A percentile compares a stretch with the other conserved stretches of the same genome.
Conservation (phyloP, 495 filamentous ascomycete species). For the Penicillium desertorum region DNA sequence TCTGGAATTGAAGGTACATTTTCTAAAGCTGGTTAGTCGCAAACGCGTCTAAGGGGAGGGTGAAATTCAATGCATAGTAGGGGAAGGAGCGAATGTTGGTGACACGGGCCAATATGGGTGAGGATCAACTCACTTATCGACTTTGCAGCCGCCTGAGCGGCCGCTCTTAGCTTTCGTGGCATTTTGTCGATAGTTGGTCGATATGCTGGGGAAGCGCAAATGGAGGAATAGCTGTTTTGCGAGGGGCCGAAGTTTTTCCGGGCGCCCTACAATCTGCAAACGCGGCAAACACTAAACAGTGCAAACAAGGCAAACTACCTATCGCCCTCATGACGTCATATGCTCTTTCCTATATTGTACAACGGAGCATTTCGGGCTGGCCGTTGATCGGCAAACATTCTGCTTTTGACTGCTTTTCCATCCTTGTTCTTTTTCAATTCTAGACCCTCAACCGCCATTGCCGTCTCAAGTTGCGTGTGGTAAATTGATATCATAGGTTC, state of each 20-base stretch:
- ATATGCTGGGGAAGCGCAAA: slow-evolving; percentile 18
- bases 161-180: slow-evolving; percentile 50
- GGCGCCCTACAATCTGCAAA: neutral
- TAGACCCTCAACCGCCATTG: slow-evolving; percentile 19
- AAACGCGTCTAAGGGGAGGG: slow-evolving; percentile 20
- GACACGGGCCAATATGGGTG: neutral
- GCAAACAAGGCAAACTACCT: neutral
- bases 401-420: neutral
- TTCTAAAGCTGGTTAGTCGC: slow-evolving; percentile 36
- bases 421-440: slow-evolving; percentile 11
- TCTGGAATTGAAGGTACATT: slow-evolving; percentile 47
- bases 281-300: neutral
- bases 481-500: slow-evolving; percentile 6
- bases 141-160: slow-evolving; percentile 51
- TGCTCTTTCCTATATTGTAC: slow-evolving; percentile 6
- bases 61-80: neutral
- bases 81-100: neutral
- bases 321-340: slow-evolving; percentile 25
- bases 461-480: neutral
- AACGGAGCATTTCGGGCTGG: slow-evolving; percentile 16
- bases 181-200: slow-evolving; percentile 29
- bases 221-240: slow-evolving; percentile 25
- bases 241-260: slow-evolving; percentile 10
- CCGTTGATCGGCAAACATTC: slow-evolving; percentile 19
- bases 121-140: slow-evolving; percentile 41